A percentile compares a stretch with the other conserved stretches of the same genome.
These are phyloP conservation scores for Irineochytrium annulatum DNA, from an alignment of 192 early-diverging fungal genomes.

Conservation along the genomic window DNA sequence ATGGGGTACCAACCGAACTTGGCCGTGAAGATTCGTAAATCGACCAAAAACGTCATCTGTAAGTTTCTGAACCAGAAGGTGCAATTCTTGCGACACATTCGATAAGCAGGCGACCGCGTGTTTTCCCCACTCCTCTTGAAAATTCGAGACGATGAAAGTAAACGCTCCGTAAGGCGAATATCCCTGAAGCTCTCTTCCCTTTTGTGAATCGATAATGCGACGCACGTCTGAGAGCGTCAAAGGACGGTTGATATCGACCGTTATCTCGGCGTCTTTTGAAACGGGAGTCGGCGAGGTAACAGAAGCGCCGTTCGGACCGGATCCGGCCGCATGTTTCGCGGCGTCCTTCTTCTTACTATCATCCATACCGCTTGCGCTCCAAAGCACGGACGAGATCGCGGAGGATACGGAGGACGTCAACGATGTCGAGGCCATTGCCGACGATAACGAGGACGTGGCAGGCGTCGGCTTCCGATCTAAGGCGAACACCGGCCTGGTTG, in stretches of 20 bases:
- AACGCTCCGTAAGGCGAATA: slow-evolving; percentile 42
- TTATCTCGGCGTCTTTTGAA: not conserved
- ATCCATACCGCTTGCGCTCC: slow-evolving; percentile 6
- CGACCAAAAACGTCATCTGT: slow-evolving; percentile 45
- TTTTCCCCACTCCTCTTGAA: slow-evolving; percentile 41
- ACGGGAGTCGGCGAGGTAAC: not conserved
- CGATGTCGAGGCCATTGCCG: slow-evolving; percentile 12
- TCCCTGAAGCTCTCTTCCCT: slow-evolving; percentile 43
- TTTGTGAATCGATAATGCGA: slow-evolving; percentile 35
- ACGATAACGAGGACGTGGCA: slow-evolving; percentile 16
- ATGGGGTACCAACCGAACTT: slow-evolving; percentile 32
- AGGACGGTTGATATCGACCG: slow-evolving; percentile 15
- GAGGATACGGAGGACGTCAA: slow-evolving; percentile 27
- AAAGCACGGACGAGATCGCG: slow-evolving; percentile 28
- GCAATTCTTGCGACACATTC: slow-evolving; percentile 31
- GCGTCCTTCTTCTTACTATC: slow-evolving; percentile 13
- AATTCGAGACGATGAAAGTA: slow-evolving; percentile 29
- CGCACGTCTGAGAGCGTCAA: slow-evolving; percentile 33
- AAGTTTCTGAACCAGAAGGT: slow-evolving; percentile 29
- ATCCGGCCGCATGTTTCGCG: not conserved
- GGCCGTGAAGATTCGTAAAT: slow-evolving; percentile 39
- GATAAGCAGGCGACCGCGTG: slow-evolving; percentile 29
- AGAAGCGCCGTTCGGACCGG: too few relatives aligned
- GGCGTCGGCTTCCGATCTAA: slow-evolving; percentile 20
- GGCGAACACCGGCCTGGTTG: slow-evolving; percentile 28